phyloP scores from a whole-genome alignment of 495 filamentous ascomycete genomes.

The Aspergillus wentii region DNA sequence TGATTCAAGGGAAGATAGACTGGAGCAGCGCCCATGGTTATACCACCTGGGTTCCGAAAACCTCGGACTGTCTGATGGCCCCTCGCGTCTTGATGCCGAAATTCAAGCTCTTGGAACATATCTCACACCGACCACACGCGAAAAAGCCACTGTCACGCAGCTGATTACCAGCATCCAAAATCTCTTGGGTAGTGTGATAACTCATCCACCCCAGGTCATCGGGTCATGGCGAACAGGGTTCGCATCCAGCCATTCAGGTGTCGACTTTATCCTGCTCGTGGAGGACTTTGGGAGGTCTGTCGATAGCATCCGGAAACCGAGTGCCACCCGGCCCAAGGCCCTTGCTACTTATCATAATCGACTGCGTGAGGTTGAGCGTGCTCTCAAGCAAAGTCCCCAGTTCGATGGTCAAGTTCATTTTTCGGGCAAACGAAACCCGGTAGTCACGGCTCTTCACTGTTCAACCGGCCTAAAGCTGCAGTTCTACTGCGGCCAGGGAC shows the following conservation, averaged over 20 bases:
- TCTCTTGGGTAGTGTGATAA: conserved; percentile 13
- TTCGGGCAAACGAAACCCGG: conserved; percentile 14
- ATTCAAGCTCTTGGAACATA: conserved; percentile 42
- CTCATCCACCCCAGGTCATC: conserved; percentile 33
- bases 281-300: conserved; percentile 14
- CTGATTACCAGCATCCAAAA: conserved; percentile 22
- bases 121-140: conserved; percentile 28
- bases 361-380: conserved; percentile 16
- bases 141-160: conserved; percentile 22
- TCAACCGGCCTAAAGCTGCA: conserved; percentile 45
- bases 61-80: conserved; percentile 8
- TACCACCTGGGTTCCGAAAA: conserved; percentile 7
- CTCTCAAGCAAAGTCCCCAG: conserved; percentile 10
- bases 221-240: conserved; percentile 54
- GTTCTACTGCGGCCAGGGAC: conserved; percentile 34
- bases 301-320: conserved; percentile 22
- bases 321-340: conserved; percentile 24
- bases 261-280: conserved; percentile 39
- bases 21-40: conserved; percentile 30
- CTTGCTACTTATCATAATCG: conserved; percentile 14
- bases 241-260: conserved; percentile 42
- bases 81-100: conserved; percentile 35
- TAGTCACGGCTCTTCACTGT: conserved; percentile 30
- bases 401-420: conserved; percentile 11
- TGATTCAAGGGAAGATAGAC: conserved; percentile 5